Percentiles rank a stretch among this genome's conserved stretches.
These are phyloP conservation scores for Ogataea hybrid DNA, from an alignment of 1,139 yeast species.

Conservation along the genomic window DNA sequence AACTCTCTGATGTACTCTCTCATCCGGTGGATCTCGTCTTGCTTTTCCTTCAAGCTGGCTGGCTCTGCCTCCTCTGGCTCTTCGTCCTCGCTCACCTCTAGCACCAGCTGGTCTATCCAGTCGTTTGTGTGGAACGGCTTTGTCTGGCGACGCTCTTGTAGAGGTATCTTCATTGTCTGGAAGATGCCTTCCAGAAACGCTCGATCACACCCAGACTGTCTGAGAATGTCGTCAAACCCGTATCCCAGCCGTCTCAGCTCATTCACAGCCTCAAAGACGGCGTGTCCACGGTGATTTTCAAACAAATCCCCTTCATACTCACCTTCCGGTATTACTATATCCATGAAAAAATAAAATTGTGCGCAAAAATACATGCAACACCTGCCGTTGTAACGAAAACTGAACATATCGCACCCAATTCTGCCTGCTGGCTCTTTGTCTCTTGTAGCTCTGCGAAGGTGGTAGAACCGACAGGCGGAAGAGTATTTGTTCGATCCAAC, in stretches of 20 bases:
- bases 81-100: slow-evolving; percentile 17
- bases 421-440: too few relatives aligned
- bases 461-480: too few relatives aligned
- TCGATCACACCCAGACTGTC: slow-evolving; percentile 19
- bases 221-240: slow-evolving; percentile 17
- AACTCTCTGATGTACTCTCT: slow-evolving; percentile 15
- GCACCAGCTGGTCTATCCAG: slow-evolving; percentile 15
- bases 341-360: slow-evolving; percentile 8
- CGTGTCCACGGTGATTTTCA: slow-evolving; percentile 11
- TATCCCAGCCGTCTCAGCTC: slow-evolving; percentile 24
- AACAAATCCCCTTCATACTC: slow-evolving; percentile 10
- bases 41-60: slow-evolving; percentile 12
- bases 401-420: too few relatives aligned
- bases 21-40: slow-evolving; percentile 19
- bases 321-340: slow-evolving; percentile 13
- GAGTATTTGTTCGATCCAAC: too few relatives aligned
- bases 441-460: too few relatives aligned
- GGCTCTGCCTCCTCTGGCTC: slow-evolving; percentile 9
- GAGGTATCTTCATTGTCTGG: slow-evolving; percentile 8
- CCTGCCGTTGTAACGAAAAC: too few relatives aligned
- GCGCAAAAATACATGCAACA: neutral
- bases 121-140: slow-evolving; percentile 16
- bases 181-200: slow-evolving; percentile 16
- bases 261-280: slow-evolving; percentile 22
- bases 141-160: slow-evolving; percentile 1